Conservation (phyloP, 2,329 filamentous ascomycete genomes). For the Colletotrichum cordylinicola region DNA sequence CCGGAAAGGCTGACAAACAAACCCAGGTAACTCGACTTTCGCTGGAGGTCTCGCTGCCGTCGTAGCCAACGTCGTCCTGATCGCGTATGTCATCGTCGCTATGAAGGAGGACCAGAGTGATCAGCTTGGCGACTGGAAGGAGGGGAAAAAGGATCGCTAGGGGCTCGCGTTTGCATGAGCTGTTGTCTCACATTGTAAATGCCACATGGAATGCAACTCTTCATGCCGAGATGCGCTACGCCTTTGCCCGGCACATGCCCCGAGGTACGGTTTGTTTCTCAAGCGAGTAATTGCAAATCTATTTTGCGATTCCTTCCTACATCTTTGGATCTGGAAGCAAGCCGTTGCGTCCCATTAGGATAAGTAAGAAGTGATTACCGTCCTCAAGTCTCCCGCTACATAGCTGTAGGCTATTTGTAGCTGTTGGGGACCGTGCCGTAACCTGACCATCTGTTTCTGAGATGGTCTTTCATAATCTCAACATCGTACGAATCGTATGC, state of each 20-base stretch:
- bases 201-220: background rate
- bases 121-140: constrained; percentile 41
- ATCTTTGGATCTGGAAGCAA: background rate
- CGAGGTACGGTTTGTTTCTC: background rate
- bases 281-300: background rate
- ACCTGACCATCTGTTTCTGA: background rate
- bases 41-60: constrained; percentile 86
- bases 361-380: background rate
- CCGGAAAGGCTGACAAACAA: background rate
- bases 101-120: constrained; percentile 80
- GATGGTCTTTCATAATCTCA: background rate
- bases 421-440: background rate
- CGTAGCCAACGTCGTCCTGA: constrained; percentile 88
- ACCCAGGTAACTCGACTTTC: constrained; percentile 82
- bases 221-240: background rate
- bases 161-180: background rate
- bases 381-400: background rate
- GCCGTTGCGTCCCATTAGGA: background rate
- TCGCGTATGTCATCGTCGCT: constrained; percentile 90
- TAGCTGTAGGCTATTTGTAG: background rate
- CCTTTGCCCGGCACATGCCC: background rate
- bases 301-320: background rate
- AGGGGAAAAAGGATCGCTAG: constrained; percentile 57
- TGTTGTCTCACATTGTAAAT: background rate
- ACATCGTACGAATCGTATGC: constrained; percentile 24